phyloP scores from a whole-genome alignment of 2,329 filamentous ascomycete genomes.

The Botrytis porri region DNA sequence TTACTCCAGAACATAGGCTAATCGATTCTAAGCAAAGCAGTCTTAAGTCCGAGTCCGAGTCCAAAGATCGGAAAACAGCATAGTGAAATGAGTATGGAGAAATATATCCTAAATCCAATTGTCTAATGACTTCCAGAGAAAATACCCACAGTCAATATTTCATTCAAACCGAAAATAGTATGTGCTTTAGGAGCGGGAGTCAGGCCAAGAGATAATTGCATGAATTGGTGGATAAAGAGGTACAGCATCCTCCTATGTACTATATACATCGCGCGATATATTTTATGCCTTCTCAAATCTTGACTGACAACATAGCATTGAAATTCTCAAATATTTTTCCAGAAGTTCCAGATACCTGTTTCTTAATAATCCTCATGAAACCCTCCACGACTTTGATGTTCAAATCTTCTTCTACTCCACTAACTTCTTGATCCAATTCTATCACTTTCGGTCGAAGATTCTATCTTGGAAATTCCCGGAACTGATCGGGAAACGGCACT shows the following conservation, averaged over 20 bases:
- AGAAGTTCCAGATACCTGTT: not conserved
- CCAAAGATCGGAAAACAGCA: not conserved
- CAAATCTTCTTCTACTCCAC: not conserved
- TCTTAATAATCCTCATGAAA: not conserved
- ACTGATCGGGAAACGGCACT: constrained; percentile 12
- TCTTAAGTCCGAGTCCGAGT: constrained; percentile 3
- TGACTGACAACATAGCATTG: not conserved
- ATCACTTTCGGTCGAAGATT: constrained; percentile 9
- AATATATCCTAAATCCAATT: not conserved
- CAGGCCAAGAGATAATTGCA: not conserved
- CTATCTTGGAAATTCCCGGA: constrained; percentile 1
- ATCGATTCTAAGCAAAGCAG: not conserved
- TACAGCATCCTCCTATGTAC: not conserved
- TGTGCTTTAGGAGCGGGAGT: not conserved
- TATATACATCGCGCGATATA: not conserved
- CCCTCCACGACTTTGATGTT: not conserved
- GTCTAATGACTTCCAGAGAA: not conserved
- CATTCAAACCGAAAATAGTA: not conserved
- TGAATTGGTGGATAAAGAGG: not conserved
- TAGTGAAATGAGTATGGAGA: constrained; percentile 2
- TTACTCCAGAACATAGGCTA: not conserved
- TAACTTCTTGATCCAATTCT: not conserved
- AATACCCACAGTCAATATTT: not conserved
- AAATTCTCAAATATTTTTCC: not conserved
- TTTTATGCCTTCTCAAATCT: not conserved